Base-by-base conservation (phyloP, 2,329 filamentous ascomycete genomes). In the Sordariomycetes sp. region DNA sequence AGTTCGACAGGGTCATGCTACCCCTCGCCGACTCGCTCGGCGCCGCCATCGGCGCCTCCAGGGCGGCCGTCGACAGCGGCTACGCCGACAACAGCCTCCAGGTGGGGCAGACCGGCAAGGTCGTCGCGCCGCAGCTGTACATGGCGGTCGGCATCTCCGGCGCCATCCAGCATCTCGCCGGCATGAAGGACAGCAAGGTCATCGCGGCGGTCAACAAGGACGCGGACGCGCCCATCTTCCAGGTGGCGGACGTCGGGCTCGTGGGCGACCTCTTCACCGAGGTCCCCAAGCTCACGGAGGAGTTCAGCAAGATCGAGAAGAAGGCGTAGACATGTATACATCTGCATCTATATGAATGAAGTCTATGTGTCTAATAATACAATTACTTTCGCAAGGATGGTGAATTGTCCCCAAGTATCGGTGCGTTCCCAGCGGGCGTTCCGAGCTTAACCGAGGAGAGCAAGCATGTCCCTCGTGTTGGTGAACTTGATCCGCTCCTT, bases 161-260 rank as follows among this genome's bases (percentile, higher is more conserved):
- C 58, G 94, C 94, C 24, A 99, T 99, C 65, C 94, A 99, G 76
- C 94, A 99, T 79, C 74, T 99, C 74, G 94, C 94, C 35, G 94
- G 94, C 70, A 99, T 99, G 94, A 99, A 99, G 82, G 94, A 99
- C 70, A 97, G 91, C 79, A 99, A 99, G 79, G 94, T 99, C 60
- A 99, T 99, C 76, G 94, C 93, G 24, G 90, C 90, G 16, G 97
- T 99, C 70, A 99, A 99, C 80, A 99, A 99, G 78, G 94, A 99
- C 69, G 79, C 86, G 4, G 94, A 99, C 73, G 94, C 94, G 59
- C 94, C 94, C 34, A 99, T 99, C 66, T 99, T 99, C 80, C 94
- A 99, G 75, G 85, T 99, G 60, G 94, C 94, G 4, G 94, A 99
- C 73, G 91, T 97, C 58, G 94, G 94, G 14, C 77, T 99, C 57